phyloP scores from a whole-genome alignment of 805 yeast genomes.

The Jamesozyma spencerorum region DNA sequence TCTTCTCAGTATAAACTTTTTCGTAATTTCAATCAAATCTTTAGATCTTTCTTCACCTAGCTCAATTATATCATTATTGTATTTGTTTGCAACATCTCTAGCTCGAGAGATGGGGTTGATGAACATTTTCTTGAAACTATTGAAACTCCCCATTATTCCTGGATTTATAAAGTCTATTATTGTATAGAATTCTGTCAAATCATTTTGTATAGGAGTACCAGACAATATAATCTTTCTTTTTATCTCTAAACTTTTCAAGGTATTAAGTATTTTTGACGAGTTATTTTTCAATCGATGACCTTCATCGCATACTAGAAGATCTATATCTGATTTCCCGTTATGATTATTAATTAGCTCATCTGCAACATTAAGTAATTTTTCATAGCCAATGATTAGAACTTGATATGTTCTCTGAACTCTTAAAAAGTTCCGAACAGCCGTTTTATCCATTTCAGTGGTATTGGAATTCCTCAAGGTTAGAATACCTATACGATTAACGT shows the following conservation, averaged over 20 bases:
- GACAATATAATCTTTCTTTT: conserved; percentile 57
- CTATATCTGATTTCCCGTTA: conserved; percentile 36
- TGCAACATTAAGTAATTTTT: conserved; percentile 52
- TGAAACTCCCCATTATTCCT: conserved; percentile 58
- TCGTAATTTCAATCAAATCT: conserved; percentile 57
- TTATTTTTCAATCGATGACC: conserved; percentile 83
- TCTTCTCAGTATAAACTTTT: conserved; percentile 62
- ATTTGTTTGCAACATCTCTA: conserved; percentile 53
- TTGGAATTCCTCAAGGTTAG: conserved; percentile 46
- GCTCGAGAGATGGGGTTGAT: conserved; percentile 65
- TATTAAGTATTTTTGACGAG: conserved; percentile 60
- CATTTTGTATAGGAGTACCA: conserved; percentile 94
- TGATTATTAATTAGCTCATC: conserved; percentile 36
- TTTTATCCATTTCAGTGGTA: conserved; percentile 44
- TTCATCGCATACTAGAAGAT: conserved; percentile 83
- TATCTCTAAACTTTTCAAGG: conserved; percentile 47
- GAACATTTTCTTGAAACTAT: conserved; percentile 49
- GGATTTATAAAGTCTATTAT: conserved; percentile 81
- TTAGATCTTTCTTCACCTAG: conserved; percentile 54
- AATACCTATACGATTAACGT: conserved; percentile 52
- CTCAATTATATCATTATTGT: conserved; percentile 38
- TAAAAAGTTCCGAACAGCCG: conserved; percentile 51
- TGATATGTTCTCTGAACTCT: conserved; percentile 62
- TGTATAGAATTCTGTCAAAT: conserved; percentile 70
- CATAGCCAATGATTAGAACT: conserved; percentile 81